Conservation (phyloP, 2,329 filamentous ascomycete species). For the Fusarium torreyae region DNA sequence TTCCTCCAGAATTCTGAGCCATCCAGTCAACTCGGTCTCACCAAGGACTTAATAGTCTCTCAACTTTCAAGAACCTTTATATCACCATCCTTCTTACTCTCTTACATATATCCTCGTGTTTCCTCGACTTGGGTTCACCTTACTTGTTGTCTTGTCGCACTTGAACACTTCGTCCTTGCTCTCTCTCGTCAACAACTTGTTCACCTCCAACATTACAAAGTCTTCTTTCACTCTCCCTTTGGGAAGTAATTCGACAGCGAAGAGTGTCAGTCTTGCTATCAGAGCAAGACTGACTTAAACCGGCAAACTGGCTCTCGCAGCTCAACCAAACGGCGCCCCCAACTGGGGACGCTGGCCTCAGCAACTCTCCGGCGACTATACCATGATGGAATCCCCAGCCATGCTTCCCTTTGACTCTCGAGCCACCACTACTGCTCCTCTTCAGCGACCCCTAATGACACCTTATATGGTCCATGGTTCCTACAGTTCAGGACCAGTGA, state of each 20-base stretch:
- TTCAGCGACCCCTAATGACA: constrained; percentile 62
- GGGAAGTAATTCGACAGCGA: constrained; percentile 10
- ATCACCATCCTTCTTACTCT: constrained; percentile 38
- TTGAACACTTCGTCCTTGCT: constrained; percentile 16
- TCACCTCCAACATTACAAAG: constrained; percentile 18
- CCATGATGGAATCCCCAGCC: constrained; percentile 63
- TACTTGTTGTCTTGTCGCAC: constrained; percentile 28
- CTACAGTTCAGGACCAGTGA: constrained; percentile 62
- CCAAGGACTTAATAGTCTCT: constrained; percentile 42
- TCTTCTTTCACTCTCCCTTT: constrained; percentile 19
- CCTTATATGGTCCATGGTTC: constrained; percentile 63
- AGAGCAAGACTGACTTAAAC: constrained; percentile 45
- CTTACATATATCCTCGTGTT: constrained; percentile 36
- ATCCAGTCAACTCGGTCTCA: constrained; percentile 43
- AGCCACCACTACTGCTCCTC: constrained; percentile 54
- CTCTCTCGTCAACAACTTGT: constrained; percentile 11
- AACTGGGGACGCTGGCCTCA: constrained; percentile 71
- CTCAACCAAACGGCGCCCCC: constrained; percentile 61
- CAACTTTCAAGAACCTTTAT: constrained; percentile 32
- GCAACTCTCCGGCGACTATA: constrained; percentile 64
- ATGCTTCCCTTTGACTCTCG: constrained; percentile 67
- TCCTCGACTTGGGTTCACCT: constrained; percentile 20
- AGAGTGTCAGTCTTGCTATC: constrained; percentile 46
- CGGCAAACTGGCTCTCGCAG: constrained; percentile 63
- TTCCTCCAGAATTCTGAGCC: constrained; percentile 47